These are phyloP conservation scores for Botrytis byssoidea DNA, from an alignment of 2,329 filamentous ascomycete species.

Conservation along the genomic window DNA sequence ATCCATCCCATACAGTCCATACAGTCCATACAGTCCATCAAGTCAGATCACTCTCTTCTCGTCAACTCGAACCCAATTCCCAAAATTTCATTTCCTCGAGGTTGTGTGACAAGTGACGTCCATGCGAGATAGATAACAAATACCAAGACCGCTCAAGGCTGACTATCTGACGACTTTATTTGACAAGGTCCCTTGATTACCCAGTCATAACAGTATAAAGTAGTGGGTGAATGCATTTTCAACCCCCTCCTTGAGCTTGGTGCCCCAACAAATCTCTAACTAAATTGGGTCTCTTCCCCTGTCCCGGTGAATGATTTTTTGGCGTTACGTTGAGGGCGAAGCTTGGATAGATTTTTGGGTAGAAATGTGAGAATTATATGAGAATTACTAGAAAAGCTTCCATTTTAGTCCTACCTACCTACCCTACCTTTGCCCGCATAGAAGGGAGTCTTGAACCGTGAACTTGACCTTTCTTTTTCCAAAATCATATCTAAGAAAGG, in stretches of 20 bases:
- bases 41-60: background rate
- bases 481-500: background rate
- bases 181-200: background rate
- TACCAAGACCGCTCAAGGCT: background rate
- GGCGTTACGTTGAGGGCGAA: constrained; percentile 20
- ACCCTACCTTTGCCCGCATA: background rate
- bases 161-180: background rate
- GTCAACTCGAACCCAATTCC: background rate
- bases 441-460: background rate
- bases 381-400: constrained; percentile 9
- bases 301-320: constrained; percentile 19
- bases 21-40: too few species aligned
- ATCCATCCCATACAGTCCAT: background rate
- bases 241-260: constrained; percentile 12
- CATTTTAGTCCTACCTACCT: background rate
- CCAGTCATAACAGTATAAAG: background rate
- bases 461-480: background rate
- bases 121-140: background rate
- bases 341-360: background rate
- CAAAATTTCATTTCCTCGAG: background rate
- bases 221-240: constrained; percentile 2
- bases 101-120: background rate
- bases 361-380: background rate
- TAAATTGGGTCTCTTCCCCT: constrained; percentile 14
- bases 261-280: constrained; percentile 22